A percentile compares a stretch with the other conserved stretches of the same genome.
Evolutionary conservation across 257 asterid genomes (phyloP).

Genomic region (Nicotiana obtusifolia): DNA sequence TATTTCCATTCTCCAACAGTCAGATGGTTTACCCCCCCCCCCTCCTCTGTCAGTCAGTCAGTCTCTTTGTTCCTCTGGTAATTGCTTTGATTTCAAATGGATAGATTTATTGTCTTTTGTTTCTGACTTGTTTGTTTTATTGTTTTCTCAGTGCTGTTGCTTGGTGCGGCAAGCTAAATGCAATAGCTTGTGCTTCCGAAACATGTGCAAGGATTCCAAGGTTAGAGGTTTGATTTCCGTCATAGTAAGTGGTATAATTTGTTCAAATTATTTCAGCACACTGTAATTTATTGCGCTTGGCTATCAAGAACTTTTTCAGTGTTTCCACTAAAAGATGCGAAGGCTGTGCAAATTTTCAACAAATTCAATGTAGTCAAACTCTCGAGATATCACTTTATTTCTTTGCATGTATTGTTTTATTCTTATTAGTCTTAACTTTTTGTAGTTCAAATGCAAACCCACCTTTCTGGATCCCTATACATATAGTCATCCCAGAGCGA

Average conservation of each 20-base stretch:
- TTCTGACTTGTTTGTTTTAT: neutral
- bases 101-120: neutral
- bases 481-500: conserved; percentile 92
- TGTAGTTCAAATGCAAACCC: conserved; percentile 83
- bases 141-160: conserved; percentile 77
- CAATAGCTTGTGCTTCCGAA: conserved; percentile 97
- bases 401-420: neutral
- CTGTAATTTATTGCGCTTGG: neutral
- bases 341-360: neutral
- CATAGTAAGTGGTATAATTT: neutral
- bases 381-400: neutral
- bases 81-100: conserved; percentile 2
- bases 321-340: neutral
- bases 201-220: conserved; percentile 99
- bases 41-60: neutral
- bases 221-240: conserved; percentile 28
- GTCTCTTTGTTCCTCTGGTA: neutral
- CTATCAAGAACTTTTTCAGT: neutral
- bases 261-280: neutral
- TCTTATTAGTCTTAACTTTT: conserved; percentile 12
- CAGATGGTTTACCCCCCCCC: neutral
- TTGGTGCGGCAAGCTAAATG: conserved; percentile 97
- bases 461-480: conserved; percentile 98
- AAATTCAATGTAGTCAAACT: neutral
- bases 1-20: neutral